Evolutionary conservation across 1,284 basidiomycete species (phyloP).

Genomic region (Tilletia setariae): DNA sequence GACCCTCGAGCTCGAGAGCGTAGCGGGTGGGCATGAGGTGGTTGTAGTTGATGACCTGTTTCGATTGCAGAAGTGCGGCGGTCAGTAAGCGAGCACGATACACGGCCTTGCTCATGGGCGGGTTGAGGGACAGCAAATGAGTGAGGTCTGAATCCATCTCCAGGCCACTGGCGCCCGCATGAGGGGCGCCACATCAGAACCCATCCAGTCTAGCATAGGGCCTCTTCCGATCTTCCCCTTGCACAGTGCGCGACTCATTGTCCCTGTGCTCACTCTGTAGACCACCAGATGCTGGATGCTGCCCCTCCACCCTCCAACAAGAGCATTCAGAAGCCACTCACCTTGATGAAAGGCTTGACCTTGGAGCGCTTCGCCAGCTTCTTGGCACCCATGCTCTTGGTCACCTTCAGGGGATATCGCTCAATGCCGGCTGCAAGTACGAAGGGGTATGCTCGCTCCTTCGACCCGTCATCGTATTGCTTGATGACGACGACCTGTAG

Average conservation of each 20-base stretch:
- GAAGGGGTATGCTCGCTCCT: conserved; percentile 52
- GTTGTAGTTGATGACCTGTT: conserved; percentile 53
- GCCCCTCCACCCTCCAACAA: not conserved
- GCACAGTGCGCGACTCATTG: too few relatives aligned
- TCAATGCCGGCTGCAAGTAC: conserved; percentile 53
- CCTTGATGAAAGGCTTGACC: conserved; percentile 55
- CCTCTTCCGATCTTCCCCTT: too few relatives aligned
- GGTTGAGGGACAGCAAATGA: not conserved
- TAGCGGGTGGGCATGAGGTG: conserved; percentile 55
- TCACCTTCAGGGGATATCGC: conserved; percentile 54
- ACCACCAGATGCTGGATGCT: too few relatives aligned
- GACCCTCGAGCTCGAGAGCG: conserved; percentile 54
- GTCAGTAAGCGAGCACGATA: not conserved
- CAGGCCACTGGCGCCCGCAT: not conserved
- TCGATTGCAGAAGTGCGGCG: not conserved
- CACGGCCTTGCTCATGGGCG: not conserved
- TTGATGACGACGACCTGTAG: conserved; percentile 54
- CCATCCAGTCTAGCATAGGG: too few relatives aligned
- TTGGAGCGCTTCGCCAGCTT: conserved; percentile 54
- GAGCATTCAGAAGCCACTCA: conserved; percentile 13
- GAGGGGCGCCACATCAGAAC: too few relatives aligned
- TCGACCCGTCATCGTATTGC: conserved; percentile 54
- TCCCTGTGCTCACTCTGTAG: too few relatives aligned
- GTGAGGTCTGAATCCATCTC: not conserved
- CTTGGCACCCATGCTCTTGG: conserved; percentile 53